Evolutionary conservation across 306 rosid species (phyloP).

Genomic region (Vigna mungo): DNA sequence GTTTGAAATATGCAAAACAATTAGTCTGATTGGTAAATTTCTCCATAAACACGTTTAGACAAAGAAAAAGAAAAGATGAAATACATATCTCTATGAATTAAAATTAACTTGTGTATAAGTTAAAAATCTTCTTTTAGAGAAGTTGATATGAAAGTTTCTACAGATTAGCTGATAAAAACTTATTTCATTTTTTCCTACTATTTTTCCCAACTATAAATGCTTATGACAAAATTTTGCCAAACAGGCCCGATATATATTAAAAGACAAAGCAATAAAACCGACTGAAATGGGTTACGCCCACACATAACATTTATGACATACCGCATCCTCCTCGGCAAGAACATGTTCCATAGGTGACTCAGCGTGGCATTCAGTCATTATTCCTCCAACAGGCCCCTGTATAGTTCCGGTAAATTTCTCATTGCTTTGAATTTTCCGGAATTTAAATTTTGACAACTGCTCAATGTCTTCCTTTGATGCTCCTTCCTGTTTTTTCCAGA

Average conservation of each 20-base stretch:
- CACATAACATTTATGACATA: slow-evolving; percentile 43
- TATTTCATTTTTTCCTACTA: too few species aligned
- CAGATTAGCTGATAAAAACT: too few species aligned
- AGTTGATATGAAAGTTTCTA: not conserved
- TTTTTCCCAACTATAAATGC: too few species aligned
- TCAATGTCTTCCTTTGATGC: slow-evolving; percentile 96
- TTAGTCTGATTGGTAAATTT: too few species aligned
- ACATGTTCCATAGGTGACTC: slow-evolving; percentile 74
- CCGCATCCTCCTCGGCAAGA: slow-evolving; percentile 89
- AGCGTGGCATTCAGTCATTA: slow-evolving; percentile 80
- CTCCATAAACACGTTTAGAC: too few species aligned
- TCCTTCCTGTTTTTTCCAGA: slow-evolving; percentile 76
- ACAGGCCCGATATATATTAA: not conserved
- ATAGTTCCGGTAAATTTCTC: slow-evolving; percentile 62
- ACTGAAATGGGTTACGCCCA: slow-evolving; percentile 4
- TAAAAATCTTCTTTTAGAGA: too few species aligned
- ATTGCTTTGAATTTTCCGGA: slow-evolving; percentile 53
- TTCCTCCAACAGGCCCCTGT: slow-evolving; percentile 75
- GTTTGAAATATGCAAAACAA: slow-evolving; percentile 9
- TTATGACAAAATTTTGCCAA: too few species aligned
- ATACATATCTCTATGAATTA: too few species aligned
- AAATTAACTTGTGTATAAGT: too few species aligned
- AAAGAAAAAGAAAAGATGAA: too few species aligned
- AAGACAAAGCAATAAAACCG: slow-evolving; percentile 25
- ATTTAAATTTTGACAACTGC: slow-evolving; percentile 79